Evolutionary conservation across 2,329 filamentous ascomycete species (phyloP).

Genomic region (Botryotinia calthae): DNA sequence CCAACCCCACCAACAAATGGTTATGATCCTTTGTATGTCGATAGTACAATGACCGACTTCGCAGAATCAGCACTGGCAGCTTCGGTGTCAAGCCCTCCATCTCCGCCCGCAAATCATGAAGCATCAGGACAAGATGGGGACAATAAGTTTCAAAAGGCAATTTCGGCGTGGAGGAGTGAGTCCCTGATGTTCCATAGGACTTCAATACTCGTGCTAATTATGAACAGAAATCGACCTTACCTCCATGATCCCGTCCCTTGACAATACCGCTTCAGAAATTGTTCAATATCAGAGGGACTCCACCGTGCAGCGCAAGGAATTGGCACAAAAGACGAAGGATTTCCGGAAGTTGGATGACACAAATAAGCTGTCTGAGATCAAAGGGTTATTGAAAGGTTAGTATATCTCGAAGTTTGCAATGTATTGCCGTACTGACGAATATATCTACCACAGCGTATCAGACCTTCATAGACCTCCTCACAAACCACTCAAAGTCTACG

Average conservation of each 20-base stretch:
- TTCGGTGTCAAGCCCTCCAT: conserved; percentile 22
- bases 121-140: conserved; percentile 50
- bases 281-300: conserved; percentile 91
- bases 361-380: conserved; percentile 83
- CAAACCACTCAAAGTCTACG: conserved; percentile 91
- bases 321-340: conserved; percentile 99
- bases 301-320: conserved; percentile 91
- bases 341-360: conserved; percentile 92
- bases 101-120: conserved; percentile 23
- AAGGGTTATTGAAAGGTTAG: conserved; percentile 79
- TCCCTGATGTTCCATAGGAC: neutral
- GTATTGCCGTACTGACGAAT: neutral
- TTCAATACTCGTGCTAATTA: conserved; percentile 21
- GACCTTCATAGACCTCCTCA: conserved; percentile 92
- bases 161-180: conserved; percentile 92
- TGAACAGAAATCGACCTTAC: conserved; percentile 78
- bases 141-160: conserved; percentile 96
- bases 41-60: conserved; percentile 35
- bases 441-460: conserved; percentile 69
- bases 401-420: conserved; percentile 6
- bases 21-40: conserved; percentile 1
- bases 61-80: conserved; percentile 31
- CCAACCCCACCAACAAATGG: neutral
- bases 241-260: conserved; percentile 77
- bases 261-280: conserved; percentile 92